Percentiles rank a stretch among this genome's conserved stretches.
Conservation (phyloP, 257 asterid genomes). For the Capsicum chinense region DNA sequence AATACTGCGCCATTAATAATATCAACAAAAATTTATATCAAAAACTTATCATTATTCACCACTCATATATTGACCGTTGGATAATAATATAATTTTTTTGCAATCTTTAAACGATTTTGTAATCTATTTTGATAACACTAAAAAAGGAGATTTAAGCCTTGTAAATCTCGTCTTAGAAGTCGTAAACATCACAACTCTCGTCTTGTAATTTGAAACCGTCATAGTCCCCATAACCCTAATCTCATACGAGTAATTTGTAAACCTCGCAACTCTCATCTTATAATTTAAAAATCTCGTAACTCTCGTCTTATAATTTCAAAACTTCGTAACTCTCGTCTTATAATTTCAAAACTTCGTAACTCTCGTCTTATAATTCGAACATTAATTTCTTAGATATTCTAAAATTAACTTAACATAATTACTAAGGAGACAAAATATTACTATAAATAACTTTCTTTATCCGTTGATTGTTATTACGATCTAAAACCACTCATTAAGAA, state of each 20-base stretch:
- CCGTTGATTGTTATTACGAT: background rate
- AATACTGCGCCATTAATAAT: background rate
- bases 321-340: too few species aligned
- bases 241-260: too few species aligned
- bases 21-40: background rate
- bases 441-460: background rate
- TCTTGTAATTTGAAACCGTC: background rate
- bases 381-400: too few species aligned
- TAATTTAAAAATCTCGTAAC: too few species aligned
- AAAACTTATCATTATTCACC: background rate
- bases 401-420: too few species aligned
- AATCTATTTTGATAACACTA: background rate
- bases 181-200: background rate
- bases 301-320: too few species aligned
- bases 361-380: background rate
- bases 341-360: too few species aligned
- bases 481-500: background rate
- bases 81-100: background rate
- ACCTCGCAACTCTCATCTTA: too few species aligned
- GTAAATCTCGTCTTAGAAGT: background rate
- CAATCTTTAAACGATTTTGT: background rate
- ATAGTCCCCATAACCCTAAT: too few species aligned
- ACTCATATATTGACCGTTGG: background rate
- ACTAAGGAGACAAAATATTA: background rate
- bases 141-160: background rate